Percentiles rank a stretch among this genome's conserved stretches.
Evolutionary conservation across 352 stramenopile genomes (phyloP).

Genomic region (Pythium rhizo-oryzae): DNA sequence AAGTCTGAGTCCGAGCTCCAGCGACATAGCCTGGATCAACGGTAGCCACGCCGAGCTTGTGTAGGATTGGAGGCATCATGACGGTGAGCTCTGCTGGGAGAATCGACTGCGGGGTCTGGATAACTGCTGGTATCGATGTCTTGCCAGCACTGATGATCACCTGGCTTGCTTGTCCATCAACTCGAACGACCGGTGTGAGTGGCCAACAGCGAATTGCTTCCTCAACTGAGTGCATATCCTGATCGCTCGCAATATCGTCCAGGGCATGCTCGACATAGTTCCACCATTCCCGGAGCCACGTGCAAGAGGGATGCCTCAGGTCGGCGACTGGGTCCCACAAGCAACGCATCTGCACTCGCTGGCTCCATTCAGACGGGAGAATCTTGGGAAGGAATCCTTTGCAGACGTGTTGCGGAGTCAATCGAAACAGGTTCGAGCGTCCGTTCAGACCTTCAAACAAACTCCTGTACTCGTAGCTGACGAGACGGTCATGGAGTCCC

Average conservation of each 20-base stretch:
- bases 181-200: conserved; percentile 12
- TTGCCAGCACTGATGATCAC: conserved; percentile 16
- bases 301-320: neutral
- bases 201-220: conserved; percentile 15
- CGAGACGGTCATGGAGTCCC: conserved; percentile 9
- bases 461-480: conserved; percentile 14
- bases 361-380: conserved; percentile 21
- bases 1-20: conserved; percentile 5
- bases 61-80: conserved; percentile 7
- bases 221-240: neutral
- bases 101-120: neutral
- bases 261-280: conserved; percentile 19
- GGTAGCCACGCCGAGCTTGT: conserved; percentile 20
- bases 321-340: conserved; percentile 16
- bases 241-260: conserved; percentile 2
- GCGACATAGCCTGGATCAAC: conserved; percentile 15
- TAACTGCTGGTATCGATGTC: conserved; percentile 11
- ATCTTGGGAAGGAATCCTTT: conserved; percentile 22
- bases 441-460: conserved; percentile 15
- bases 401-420: neutral
- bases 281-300: conserved; percentile 27
- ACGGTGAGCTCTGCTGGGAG: neutral
- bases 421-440: conserved; percentile 18
- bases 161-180: neutral
- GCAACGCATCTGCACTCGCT: neutral